These are phyloP conservation scores for Xanthoparmelia taractica DNA, from an alignment of 495 filamentous ascomycete genomes.

Conservation along the genomic window DNA sequence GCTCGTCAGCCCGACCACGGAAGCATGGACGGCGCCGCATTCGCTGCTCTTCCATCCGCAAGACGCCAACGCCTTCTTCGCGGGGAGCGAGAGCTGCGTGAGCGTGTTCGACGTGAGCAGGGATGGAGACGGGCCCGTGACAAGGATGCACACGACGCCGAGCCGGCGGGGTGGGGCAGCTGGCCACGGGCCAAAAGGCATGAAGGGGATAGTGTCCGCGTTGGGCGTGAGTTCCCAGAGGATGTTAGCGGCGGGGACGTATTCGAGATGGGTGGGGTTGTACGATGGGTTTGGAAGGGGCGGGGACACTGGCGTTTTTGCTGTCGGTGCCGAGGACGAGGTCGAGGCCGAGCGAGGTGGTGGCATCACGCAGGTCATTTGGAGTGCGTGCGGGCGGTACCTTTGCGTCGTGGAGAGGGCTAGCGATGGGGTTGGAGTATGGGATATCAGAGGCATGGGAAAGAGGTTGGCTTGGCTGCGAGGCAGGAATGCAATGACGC, in stretches of 20 bases:
- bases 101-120: slow-evolving; percentile 70
- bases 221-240: slow-evolving; percentile 45
- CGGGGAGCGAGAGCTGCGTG: slow-evolving; percentile 66
- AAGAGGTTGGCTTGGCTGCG: slow-evolving; percentile 60
- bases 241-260: slow-evolving; percentile 76
- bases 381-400: slow-evolving; percentile 84
- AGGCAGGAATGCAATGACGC: slow-evolving; percentile 62
- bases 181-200: slow-evolving; percentile 52
- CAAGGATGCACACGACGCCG: slow-evolving; percentile 61
- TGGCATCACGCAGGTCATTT: slow-evolving; percentile 67
- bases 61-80: slow-evolving; percentile 52
- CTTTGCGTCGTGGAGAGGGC: slow-evolving; percentile 79
- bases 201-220: slow-evolving; percentile 75
- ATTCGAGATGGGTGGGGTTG: slow-evolving; percentile 64
- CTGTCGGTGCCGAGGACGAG: slow-evolving; percentile 33
- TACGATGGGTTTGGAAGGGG: slow-evolving; percentile 64
- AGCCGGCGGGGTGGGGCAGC: slow-evolving; percentile 60
- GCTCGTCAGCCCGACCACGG: slow-evolving; percentile 65
- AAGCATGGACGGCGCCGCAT: slow-evolving; percentile 67
- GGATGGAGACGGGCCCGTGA: slow-evolving; percentile 53
- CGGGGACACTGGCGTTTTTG: slow-evolving; percentile 61
- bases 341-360: slow-evolving; percentile 44
- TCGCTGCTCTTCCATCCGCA: slow-evolving; percentile 61
- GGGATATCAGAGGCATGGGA: slow-evolving; percentile 71
- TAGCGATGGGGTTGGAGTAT: slow-evolving; percentile 65